phyloP scores from a whole-genome alignment of 1,284 basidiomycete genomes.

The Pseudozyma tsukubaensis region DNA sequence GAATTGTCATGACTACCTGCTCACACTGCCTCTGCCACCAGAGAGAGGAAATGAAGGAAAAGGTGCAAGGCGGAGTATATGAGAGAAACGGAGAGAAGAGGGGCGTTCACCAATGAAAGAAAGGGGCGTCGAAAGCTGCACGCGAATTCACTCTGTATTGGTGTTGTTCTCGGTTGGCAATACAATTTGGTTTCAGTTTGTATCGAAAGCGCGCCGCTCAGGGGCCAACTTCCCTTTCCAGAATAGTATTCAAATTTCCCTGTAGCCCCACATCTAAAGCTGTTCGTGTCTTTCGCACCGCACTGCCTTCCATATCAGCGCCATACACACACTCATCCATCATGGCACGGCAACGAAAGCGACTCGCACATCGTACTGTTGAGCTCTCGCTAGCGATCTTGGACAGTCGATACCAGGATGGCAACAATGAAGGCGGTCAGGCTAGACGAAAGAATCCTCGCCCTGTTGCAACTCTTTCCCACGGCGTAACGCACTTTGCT shows the following conservation, averaged over 20 bases:
- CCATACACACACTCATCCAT: background rate
- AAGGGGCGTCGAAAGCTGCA: conserved; percentile 4
- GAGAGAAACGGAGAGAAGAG: background rate
- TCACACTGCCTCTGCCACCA: no score
- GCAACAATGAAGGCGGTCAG: no score
- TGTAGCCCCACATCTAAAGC: background rate
- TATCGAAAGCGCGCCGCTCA: conserved; percentile 27
- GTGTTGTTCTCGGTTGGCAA: conserved; percentile 32
- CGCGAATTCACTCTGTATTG: conserved; percentile 16
- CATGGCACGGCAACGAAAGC: no score
- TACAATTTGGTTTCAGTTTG: conserved; percentile 18
- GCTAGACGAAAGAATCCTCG: no score
- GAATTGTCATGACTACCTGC: no score
- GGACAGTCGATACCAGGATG: no score
- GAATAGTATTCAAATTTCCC: background rate
- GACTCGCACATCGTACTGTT: no score
- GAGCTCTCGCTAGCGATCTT: no score
- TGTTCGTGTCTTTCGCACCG: background rate
- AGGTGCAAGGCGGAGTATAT: background rate
- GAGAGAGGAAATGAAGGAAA: no score
- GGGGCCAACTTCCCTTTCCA: conserved; percentile 6
- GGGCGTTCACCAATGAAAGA: conserved; percentile 1
- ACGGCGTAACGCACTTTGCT: no score
- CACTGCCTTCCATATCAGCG: background rate
- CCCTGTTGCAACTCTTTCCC: no score